A percentile compares a stretch with the other conserved stretches of the same genome.
Evolutionary conservation across 257 asterid genomes (phyloP).

Genomic region (Solanum lycopersicoides): DNA sequence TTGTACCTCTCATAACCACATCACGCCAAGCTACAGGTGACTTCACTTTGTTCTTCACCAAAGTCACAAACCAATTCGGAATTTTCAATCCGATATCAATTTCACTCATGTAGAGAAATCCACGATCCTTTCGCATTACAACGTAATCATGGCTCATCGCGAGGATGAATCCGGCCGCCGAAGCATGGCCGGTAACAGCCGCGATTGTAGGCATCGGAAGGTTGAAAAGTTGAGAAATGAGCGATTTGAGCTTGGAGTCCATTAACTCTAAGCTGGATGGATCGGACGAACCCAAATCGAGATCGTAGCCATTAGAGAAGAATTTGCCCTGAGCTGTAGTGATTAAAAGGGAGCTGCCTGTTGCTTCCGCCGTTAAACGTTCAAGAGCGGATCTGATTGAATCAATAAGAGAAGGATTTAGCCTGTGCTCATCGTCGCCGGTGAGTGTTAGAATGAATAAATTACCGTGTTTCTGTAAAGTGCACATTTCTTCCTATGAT

Average conservation of each 20-base stretch:
- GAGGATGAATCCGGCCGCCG: slow-evolving; percentile 44
- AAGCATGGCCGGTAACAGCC: slow-evolving; percentile 60
- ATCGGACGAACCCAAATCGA: slow-evolving; percentile 33
- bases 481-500: slow-evolving; percentile 22
- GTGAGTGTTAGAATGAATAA: slow-evolving; percentile 52
- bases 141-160: slow-evolving; percentile 60
- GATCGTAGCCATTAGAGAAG: slow-evolving; percentile 68
- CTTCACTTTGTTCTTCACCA: slow-evolving; percentile 38
- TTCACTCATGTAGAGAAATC: slow-evolving; percentile 56
- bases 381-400: slow-evolving; percentile 33
- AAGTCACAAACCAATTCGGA: slow-evolving; percentile 54
- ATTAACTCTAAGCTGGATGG: not conserved
- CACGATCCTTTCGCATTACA: slow-evolving; percentile 47
- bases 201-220: slow-evolving; percentile 81
- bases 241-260: slow-evolving; percentile 32
- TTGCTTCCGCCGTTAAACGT: slow-evolving; percentile 16
- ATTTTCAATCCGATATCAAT: slow-evolving; percentile 50
- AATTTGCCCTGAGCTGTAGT: slow-evolving; percentile 62
- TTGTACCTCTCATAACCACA: slow-evolving; percentile 37
- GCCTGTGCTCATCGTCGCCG: slow-evolving; percentile 45
- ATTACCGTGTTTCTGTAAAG: slow-evolving; percentile 27
- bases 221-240: slow-evolving; percentile 29
- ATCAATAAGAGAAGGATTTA: slow-evolving; percentile 42
- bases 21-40: slow-evolving; percentile 32
- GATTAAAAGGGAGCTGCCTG: slow-evolving; percentile 37